Conservation (phyloP, 257 asterid genomes). For the Solanum sejunctum region DNA sequence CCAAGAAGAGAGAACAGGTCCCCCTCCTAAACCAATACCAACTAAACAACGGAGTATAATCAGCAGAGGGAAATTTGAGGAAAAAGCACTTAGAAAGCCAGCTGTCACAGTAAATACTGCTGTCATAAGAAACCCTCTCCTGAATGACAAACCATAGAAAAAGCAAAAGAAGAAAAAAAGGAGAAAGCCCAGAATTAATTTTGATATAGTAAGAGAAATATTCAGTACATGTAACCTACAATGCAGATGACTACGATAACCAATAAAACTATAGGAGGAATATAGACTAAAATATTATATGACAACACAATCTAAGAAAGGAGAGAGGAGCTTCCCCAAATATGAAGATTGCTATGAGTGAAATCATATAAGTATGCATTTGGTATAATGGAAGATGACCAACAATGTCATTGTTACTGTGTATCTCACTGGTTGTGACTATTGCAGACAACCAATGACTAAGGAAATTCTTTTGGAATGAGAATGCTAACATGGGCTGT, state of each 20-base stretch:
- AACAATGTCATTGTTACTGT: too few relatives aligned
- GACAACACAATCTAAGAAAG: background rate
- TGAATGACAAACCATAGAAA: constrained; percentile 4
- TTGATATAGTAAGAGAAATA: background rate
- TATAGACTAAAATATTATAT: background rate
- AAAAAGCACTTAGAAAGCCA: constrained; percentile 56
- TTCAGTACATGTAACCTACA: background rate
- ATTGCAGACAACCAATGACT: background rate
- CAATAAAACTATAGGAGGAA: background rate
- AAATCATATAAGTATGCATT: background rate
- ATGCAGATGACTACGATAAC: background rate
- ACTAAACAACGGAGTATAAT: constrained; percentile 43
- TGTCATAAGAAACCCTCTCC: constrained; percentile 58
- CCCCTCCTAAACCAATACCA: constrained; percentile 72
- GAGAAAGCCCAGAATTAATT: background rate
- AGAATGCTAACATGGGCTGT: background rate
- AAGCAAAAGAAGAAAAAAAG: background rate
- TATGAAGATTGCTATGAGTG: background rate
- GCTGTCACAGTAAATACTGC: constrained; percentile 34
- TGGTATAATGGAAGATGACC: background rate
- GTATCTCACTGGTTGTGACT: background rate
- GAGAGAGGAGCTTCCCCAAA: background rate
- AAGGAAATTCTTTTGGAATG: background rate
- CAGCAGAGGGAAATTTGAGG: constrained; percentile 36
- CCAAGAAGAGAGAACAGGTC: constrained; percentile 68